phyloP scores from a whole-genome alignment of 2,329 filamentous ascomycete species.

The Fusarium concolor region DNA sequence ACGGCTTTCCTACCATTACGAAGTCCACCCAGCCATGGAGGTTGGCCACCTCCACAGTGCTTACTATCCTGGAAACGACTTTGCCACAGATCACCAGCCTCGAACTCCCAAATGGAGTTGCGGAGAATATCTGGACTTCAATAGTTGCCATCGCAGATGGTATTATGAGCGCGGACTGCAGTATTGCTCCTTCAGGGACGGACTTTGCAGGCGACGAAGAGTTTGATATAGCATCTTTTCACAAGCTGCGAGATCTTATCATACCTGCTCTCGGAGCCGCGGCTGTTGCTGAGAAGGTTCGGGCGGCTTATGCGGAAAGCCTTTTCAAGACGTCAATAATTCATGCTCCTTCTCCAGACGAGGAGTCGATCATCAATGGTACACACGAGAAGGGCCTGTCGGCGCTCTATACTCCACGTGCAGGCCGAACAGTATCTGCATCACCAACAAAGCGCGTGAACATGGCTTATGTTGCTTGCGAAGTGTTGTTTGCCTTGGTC shows the following conservation, averaged over 20 bases:
- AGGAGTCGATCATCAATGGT: slow-evolving; percentile 65
- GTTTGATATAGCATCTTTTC: slow-evolving; percentile 84
- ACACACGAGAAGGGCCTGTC: slow-evolving; percentile 63
- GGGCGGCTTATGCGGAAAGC: slow-evolving; percentile 76
- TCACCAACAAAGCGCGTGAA: slow-evolving; percentile 71
- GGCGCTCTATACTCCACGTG: slow-evolving; percentile 70
- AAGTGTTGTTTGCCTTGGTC: slow-evolving; percentile 80
- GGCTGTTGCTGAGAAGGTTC: slow-evolving; percentile 72
- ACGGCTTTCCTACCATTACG: slow-evolving; percentile 78
- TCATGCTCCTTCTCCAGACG: slow-evolving; percentile 69
- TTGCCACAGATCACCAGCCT: slow-evolving; percentile 69
- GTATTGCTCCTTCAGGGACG: slow-evolving; percentile 57
- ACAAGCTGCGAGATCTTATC: slow-evolving; percentile 75
- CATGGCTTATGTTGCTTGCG: slow-evolving; percentile 84
- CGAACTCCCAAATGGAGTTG: slow-evolving; percentile 58
- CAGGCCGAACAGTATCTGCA: slow-evolving; percentile 78
- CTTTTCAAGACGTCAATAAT: slow-evolving; percentile 87
- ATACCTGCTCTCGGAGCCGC: slow-evolving; percentile 77
- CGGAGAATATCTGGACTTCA: slow-evolving; percentile 74
- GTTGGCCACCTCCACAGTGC: slow-evolving; percentile 76
- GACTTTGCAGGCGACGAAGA: slow-evolving; percentile 75
- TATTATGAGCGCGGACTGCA: slow-evolving; percentile 75
- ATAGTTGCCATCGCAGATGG: slow-evolving; percentile 74
- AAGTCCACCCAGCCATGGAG: slow-evolving; percentile 82
- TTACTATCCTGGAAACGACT: slow-evolving; percentile 75